Percentiles rank a stretch among this genome's conserved stretches.
Evolutionary conservation across 257 asterid genomes (phyloP).

Genomic region (Penstemon davidsonii): DNA sequence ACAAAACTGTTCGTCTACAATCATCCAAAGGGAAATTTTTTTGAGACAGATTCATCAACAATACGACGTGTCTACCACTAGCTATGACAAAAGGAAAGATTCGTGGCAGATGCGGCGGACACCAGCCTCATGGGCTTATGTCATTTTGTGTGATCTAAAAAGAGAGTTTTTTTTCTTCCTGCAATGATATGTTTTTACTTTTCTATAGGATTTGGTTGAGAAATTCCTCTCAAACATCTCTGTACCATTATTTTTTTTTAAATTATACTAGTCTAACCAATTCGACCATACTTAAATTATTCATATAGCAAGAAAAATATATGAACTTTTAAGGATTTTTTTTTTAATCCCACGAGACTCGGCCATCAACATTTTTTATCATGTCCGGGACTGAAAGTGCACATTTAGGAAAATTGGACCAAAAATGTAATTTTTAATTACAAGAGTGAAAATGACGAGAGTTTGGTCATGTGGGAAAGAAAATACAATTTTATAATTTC

Average conservation of each 20-base stretch:
- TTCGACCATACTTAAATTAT: neutral
- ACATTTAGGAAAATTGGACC: neutral
- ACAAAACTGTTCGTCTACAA: conserved; percentile 32
- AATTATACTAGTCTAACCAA: neutral
- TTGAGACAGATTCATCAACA: conserved; percentile 18
- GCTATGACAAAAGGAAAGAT: conserved; percentile 23
- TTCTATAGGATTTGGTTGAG: conserved; percentile 32
- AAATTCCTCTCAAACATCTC: conserved; percentile 9
- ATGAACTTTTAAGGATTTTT: neutral
- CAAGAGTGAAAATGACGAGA: no score
- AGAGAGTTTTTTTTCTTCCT: conserved; percentile 20
- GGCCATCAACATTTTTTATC: neutral
- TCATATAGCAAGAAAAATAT: neutral
- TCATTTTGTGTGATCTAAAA: conserved; percentile 24
- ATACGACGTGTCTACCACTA: conserved; percentile 34
- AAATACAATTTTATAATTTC: no score
- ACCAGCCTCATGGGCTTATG: conserved; percentile 35
- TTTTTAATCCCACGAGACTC: neutral
- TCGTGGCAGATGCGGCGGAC: conserved; percentile 41
- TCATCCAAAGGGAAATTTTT: conserved; percentile 33
- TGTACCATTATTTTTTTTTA: conserved; percentile 3
- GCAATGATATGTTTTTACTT: conserved; percentile 19
- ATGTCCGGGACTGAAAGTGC: neutral
- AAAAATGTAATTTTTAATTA: no score
- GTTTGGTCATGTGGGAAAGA: no score